Percentiles rank a stretch among this genome's conserved stretches.
Evolutionary conservation across 208 protist genomes (phyloP).

Genomic region (Entamoeba moshkovskii): DNA sequence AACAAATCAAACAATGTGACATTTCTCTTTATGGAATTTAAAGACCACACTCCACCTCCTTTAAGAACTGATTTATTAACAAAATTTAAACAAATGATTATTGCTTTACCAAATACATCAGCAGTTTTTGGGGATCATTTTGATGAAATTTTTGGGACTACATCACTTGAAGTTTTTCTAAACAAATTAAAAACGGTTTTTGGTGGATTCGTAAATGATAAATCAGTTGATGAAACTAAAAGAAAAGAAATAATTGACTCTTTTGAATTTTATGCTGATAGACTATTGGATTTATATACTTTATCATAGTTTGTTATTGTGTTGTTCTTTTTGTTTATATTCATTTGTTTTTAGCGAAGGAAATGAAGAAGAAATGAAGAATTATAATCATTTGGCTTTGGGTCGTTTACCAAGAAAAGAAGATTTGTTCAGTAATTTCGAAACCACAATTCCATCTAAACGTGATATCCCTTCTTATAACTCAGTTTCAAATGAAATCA

Average conservation of each 20-base stretch:
- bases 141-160: neutral
- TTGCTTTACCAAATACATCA: neutral
- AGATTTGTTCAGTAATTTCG: neutral
- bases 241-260: neutral
- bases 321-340: neutral
- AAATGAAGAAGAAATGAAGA: neutral
- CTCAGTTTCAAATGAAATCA: neutral
- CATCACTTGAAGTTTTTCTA: neutral
- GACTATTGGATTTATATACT: neutral
- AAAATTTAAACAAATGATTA: slow-evolving; percentile 2
- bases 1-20: neutral
- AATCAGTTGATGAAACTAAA: neutral
- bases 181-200: neutral
- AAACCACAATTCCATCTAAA: neutral
- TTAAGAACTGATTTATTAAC: neutral
- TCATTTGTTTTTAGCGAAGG: neutral
- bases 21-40: neutral
- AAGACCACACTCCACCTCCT: neutral
- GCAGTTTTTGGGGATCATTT: neutral
- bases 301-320: neutral
- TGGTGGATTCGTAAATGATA: neutral
- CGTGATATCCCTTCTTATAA: neutral
- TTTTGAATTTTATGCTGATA: neutral
- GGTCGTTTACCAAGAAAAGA: neutral
- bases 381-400: neutral